Conservation (phyloP, 805 yeast genomes). For the Lachancea cidri region DNA sequence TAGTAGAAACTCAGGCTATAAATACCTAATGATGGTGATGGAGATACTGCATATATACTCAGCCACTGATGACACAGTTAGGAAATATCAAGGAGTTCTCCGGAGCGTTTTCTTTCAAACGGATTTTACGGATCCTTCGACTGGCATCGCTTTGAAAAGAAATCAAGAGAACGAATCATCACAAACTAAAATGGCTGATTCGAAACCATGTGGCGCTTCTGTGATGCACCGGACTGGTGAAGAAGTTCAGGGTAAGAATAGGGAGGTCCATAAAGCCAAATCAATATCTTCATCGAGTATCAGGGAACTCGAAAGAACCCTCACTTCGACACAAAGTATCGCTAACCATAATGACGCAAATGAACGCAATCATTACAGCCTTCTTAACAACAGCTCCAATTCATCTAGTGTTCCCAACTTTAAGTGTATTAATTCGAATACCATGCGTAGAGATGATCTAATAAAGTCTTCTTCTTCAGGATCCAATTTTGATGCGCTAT, state of each 20-base stretch:
- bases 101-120: not conserved
- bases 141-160: too few species aligned
- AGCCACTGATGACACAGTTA: slow-evolving; percentile 2
- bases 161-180: too few species aligned
- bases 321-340: too few species aligned
- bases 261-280: not conserved
- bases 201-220: too few species aligned
- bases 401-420: not conserved
- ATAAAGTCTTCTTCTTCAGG: too few species aligned
- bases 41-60: slow-evolving; percentile 1
- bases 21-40: slow-evolving; percentile 1
- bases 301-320: not conserved
- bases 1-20: not conserved
- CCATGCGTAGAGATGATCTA: not conserved
- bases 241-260: too few species aligned
- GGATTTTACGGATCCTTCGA: not conserved
- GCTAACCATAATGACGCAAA: not conserved
- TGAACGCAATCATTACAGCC: not conserved
- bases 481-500: too few species aligned
- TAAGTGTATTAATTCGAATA: too few species aligned
- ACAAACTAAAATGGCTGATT: too few species aligned
- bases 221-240: too few species aligned
- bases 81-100: slow-evolving; percentile 2
- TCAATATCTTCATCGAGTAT: not conserved
- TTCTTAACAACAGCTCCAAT: not conserved